Conservation (phyloP, 352 stramenopile species). For the Pythium scleroteichum region DNA sequence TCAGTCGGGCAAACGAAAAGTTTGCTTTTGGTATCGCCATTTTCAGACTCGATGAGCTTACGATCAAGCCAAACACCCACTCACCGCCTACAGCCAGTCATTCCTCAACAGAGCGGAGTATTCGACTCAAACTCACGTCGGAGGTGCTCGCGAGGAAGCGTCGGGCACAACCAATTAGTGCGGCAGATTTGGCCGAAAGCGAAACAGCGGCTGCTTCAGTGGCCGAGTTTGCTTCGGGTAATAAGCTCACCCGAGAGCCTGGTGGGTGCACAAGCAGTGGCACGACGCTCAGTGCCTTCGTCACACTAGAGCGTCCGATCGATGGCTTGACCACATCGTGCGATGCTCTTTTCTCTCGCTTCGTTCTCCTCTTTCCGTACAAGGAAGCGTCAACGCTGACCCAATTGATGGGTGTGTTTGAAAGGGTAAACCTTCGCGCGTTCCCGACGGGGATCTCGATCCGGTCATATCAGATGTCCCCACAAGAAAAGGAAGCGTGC, state of each 20-base stretch:
- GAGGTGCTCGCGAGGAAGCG: conserved; percentile 59
- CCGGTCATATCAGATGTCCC: conserved; percentile 78
- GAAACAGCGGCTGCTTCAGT: conserved; percentile 14
- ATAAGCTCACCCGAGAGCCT: conserved; percentile 58
- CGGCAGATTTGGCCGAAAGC: conserved; percentile 7
- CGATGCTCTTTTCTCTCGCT: conserved; percentile 52
- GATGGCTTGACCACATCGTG: background rate
- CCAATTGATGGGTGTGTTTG: conserved; percentile 56
- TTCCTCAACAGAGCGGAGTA: conserved; percentile 27
- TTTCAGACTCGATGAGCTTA: conserved; percentile 66
- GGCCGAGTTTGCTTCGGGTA: conserved; percentile 29
- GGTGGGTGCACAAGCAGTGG: conserved; percentile 49
- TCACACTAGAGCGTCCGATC: conserved; percentile 41
- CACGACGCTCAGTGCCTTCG: conserved; percentile 43
- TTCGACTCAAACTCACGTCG: conserved; percentile 46
- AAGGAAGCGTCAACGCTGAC: conserved; percentile 53
- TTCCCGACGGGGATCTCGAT: conserved; percentile 54
- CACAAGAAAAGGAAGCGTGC: conserved; percentile 49
- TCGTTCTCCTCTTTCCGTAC: conserved; percentile 88
- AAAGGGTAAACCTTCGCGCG: conserved; percentile 56
- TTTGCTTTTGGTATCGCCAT: conserved; percentile 57
- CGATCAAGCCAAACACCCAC: conserved; percentile 29
- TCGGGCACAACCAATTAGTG: conserved; percentile 48
- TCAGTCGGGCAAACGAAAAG: conserved; percentile 40
- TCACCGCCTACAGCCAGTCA: background rate